Conservation (phyloP, 495 filamentous ascomycete species). For the Penicillium goetzii region DNA sequence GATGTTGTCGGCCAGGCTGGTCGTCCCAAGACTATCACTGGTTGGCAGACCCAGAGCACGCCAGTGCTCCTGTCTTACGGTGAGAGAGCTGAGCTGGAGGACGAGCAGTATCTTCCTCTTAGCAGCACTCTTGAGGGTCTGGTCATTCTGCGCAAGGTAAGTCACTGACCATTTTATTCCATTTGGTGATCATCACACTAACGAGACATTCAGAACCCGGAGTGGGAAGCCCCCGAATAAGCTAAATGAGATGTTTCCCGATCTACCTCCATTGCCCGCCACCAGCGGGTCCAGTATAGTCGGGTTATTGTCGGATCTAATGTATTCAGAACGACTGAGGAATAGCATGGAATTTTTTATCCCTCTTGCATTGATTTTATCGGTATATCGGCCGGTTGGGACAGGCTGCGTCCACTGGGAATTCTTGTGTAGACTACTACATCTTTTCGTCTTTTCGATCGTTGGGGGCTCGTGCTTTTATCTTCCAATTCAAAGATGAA, state of each 20-base stretch:
- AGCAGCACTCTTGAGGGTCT: constrained; percentile 91
- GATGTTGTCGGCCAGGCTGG: constrained; percentile 98
- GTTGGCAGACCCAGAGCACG: constrained; percentile 99
- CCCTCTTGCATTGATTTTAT: constrained; percentile 20
- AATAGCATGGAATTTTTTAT: constrained; percentile 37
- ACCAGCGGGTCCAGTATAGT: constrained; percentile 22
- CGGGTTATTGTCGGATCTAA: constrained; percentile 40
- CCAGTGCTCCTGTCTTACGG: constrained; percentile 91
- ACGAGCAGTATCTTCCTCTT: constrained; percentile 93
- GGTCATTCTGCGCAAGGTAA: constrained; percentile 95
- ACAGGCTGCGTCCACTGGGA: neutral
- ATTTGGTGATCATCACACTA: constrained; percentile 21
- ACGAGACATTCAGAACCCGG: constrained; percentile 52
- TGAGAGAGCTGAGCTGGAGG: constrained; percentile 94
- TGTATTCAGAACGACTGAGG: constrained; percentile 47
- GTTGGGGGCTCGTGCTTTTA: neutral
- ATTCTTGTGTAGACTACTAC: constrained; percentile 18
- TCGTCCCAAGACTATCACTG: constrained; percentile 97
- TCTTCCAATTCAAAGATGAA: neutral
- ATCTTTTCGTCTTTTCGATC: constrained; percentile 2
- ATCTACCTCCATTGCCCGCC: constrained; percentile 25
- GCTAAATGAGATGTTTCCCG: constrained; percentile 25
- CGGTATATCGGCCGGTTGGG: constrained; percentile 5
- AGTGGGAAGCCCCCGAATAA: constrained; percentile 54
- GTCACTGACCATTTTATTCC: constrained; percentile 13